phyloP scores from a whole-genome alignment of 1,139 yeast species.

The Candida sp. region DNA sequence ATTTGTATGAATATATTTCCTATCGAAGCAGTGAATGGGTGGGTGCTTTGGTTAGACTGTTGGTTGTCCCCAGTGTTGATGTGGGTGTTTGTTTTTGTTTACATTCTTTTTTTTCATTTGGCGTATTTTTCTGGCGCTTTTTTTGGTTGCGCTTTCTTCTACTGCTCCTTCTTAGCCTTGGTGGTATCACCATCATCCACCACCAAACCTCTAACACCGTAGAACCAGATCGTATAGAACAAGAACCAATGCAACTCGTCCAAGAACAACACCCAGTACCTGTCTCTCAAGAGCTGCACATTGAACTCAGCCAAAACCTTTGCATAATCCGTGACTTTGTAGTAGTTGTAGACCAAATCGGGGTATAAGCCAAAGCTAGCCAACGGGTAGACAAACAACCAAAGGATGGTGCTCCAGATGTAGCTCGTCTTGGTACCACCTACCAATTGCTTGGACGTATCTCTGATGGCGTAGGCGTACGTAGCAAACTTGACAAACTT shows the following conservation, averaged over 20 bases:
- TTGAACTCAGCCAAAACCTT: slow-evolving; percentile 4
- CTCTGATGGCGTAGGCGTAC: slow-evolving; percentile 6
- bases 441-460: slow-evolving; percentile 3
- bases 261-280: slow-evolving; percentile 6
- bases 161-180: not conserved
- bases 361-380: slow-evolving; percentile 11
- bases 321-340: slow-evolving; percentile 8
- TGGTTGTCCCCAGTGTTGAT: no score
- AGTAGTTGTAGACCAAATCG: slow-evolving; percentile 5
- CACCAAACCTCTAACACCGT: slow-evolving; percentile 6
- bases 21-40: no score
- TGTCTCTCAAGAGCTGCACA: slow-evolving; percentile 1
- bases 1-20: not conserved
- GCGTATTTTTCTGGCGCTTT: no score
- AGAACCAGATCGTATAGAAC: slow-evolving; percentile 11
- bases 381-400: slow-evolving; percentile 13
- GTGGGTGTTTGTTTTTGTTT: not conserved
- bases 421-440: slow-evolving; percentile 4
- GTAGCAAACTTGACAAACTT: slow-evolving; percentile 9
- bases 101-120: no score
- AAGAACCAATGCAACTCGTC: slow-evolving; percentile 15
- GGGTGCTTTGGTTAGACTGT: not conserved
- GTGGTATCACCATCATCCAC: not conserved
- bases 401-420: slow-evolving; percentile 5
- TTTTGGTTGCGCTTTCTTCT: not conserved